Base-by-base conservation (phyloP, 2,329 filamentous ascomycete genomes). In the Xylaria digitata region DNA sequence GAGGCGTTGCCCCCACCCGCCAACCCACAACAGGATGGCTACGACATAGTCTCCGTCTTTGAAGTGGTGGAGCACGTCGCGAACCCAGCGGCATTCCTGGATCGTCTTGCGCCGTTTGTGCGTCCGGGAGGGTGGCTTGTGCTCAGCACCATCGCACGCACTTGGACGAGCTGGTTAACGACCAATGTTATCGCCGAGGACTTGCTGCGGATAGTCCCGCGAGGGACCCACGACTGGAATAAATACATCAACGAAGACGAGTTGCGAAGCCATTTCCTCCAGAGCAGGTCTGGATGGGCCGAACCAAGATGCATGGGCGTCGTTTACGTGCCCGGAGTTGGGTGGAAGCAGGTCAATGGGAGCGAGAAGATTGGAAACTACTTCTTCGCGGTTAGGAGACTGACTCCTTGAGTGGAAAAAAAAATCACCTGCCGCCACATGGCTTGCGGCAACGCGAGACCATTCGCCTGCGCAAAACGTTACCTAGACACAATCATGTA, bases 31-130 rank as follows among this genome's bases (percentile, higher is more conserved):
- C 75, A 76, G 15, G 78, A 83, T 3, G 82, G 85, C 13, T 96
- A 89, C 81, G 94, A 98, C 77, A 80, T 98, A 1, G 89, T 99
- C 9, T 92, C 92, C 1, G 79, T 97, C 6, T 99, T 98, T 79
- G 96, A 99, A 80, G 96, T 99, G 4, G 87, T 99, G 61, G 96
- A 99, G 80, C 96, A 99, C 79, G 91, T 99, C 65, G 89, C 91
- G 63, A 83, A 88, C 23, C 93, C 93, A 0, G 87, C 88, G 0
- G 83, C 87, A 3, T 97, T 97, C 72, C 86, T 97, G 3, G 84
- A 89, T 56, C 83, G 84, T 2, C 90, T 93, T 67, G 83, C 92
- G 46, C 86, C 88, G 1, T 93, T 96, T 72, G 89, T 99, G 26
- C 90, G 88, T 71, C 95, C 95, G 0, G 96, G 96, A 1, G 96